Evolutionary conservation across 2,329 filamentous ascomycete species (phyloP).

Genomic region (Paecilomyces fulvus): DNA sequence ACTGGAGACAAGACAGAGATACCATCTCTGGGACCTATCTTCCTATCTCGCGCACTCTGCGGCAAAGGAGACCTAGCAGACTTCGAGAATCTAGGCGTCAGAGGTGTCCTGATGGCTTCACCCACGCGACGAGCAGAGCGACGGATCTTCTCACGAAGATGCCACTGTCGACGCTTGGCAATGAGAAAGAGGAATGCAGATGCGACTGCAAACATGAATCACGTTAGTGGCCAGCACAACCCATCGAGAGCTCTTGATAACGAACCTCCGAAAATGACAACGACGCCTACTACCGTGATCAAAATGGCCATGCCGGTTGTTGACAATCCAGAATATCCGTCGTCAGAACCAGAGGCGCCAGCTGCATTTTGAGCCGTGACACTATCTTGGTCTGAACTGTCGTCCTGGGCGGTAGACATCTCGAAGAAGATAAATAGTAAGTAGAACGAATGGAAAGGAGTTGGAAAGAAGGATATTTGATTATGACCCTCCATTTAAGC

Average conservation of each 20-base stretch:
- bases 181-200: constrained; percentile 65
- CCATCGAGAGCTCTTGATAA: constrained; percentile 5
- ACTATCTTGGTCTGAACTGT: not conserved
- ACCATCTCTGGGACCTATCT: not conserved
- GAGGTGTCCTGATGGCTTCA: constrained; percentile 14
- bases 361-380: constrained; percentile 31
- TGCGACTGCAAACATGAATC: constrained; percentile 41
- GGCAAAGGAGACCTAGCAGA: constrained; percentile 7
- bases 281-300: constrained; percentile 59
- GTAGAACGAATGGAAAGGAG: not conserved
- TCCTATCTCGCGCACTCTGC: not conserved
- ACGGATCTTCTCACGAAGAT: constrained; percentile 61
- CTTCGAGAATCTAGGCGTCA: constrained; percentile 14
- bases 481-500: not conserved
- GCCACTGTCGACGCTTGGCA: constrained; percentile 80
- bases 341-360: constrained; percentile 58
- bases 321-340: constrained; percentile 55
- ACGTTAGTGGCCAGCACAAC: constrained; percentile 2
- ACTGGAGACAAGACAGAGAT: not conserved
- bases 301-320: constrained; percentile 65
- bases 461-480: not conserved
- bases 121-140: constrained; percentile 49
- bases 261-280: constrained; percentile 63
- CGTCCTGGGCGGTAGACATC: not conserved
- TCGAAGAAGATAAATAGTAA: not conserved